Percentiles rank a stretch among this genome's conserved stretches.
These are phyloP conservation scores for Phaseolus lunatus DNA, from an alignment of 306 rosid genomes.

Conservation along the genomic window DNA sequence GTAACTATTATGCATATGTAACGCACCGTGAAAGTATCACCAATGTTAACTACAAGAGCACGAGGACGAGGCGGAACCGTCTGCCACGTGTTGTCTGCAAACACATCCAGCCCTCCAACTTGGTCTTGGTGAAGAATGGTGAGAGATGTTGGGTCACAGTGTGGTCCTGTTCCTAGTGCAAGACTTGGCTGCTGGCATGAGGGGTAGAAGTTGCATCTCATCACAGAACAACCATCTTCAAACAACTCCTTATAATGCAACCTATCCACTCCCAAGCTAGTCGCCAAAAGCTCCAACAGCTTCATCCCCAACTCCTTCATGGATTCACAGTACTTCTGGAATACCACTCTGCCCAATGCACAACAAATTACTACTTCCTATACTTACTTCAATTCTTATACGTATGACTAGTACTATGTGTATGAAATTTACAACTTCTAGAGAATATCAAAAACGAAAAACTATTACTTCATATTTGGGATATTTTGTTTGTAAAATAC, in stretches of 20 bases:
- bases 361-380: background rate
- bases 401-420: background rate
- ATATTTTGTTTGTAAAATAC: too few relatives aligned
- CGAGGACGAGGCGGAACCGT: conserved; percentile 56
- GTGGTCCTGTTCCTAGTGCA: conserved; percentile 80
- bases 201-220: conserved; percentile 90
- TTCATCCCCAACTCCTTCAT: conserved; percentile 63
- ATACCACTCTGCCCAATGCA: conserved; percentile 47
- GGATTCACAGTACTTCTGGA: conserved; percentile 68
- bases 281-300: conserved; percentile 64
- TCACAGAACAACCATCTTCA: conserved; percentile 63
- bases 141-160: conserved; percentile 79
- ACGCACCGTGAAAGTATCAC: conserved; percentile 72
- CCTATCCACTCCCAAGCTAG: conserved; percentile 68
- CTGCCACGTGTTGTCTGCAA: conserved; percentile 63
- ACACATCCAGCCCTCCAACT: conserved; percentile 82
- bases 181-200: conserved; percentile 56
- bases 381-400: background rate
- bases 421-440: background rate
- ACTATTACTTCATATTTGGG: background rate
- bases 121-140: conserved; percentile 81
- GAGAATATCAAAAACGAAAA: background rate
- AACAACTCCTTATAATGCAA: conserved; percentile 57
- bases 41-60: conserved; percentile 75
- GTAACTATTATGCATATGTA: background rate